Base-by-base conservation (phyloP, 305 asterid species). In the Euphrasia arctica region DNA sequence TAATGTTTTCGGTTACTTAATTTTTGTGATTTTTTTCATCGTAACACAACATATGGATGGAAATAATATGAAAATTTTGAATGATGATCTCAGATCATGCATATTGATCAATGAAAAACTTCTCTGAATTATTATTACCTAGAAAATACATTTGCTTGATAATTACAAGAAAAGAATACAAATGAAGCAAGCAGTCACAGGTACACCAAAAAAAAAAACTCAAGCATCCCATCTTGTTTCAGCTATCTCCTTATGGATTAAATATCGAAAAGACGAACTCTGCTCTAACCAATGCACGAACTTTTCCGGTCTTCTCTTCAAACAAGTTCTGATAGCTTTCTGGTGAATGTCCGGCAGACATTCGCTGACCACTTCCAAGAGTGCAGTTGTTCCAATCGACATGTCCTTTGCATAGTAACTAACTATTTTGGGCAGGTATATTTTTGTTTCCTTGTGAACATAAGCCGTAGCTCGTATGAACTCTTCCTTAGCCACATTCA, bases 401-500 rank as follows among this genome's bases (percentile, higher is more conserved):
- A 83, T 83, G 59, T 85, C 97, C 70, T 82, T 88, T 39, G 84
- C 96, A 71, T 72, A 90, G 60, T 80, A 69, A 71, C 60, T 83
- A 55, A 70, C n/a, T 54, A 86, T 78, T 72, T 80, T 86, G 1
- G 97, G 97, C 50, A 88, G 80, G 78, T 72, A 74, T 29, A 88
- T 67, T 84, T 81, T 84, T 51, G 81, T 77, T 72, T 84, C 87
- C 72, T 83, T 84, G 54, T 84, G 84, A 31, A 85, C 66, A 50
- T 79, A 77, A 25, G 76, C 84, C 9, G 79, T 81, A 22, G 88
- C 77, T 67, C 66, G 81, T 70, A 88, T 83, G 39, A 79, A 90
- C 80, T 88, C 97, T 69, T 88, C 88, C 71, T 83, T 84, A 3
- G 95, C 95, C 25, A 78, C 75, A 70, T 76, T 80, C 51, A 88